Evolutionary conservation across 2,329 filamentous ascomycete genomes (phyloP).

Genomic region (Arthrinium puccinioides): DNA sequence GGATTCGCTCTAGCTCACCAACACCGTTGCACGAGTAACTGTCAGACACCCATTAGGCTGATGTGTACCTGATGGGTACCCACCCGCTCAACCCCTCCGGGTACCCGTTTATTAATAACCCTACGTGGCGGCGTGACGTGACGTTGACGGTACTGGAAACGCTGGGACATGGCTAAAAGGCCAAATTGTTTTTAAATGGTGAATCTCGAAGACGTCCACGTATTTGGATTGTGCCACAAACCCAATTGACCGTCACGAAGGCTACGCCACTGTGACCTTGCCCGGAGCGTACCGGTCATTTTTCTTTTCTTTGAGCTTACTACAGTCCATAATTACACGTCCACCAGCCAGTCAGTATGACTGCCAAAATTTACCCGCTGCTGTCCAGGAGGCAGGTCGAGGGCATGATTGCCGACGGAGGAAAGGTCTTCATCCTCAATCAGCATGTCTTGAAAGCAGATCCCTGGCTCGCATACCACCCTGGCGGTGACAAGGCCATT

Average conservation of each 20-base stretch:
- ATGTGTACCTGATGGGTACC: no score
- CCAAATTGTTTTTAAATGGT: no score
- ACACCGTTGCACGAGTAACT: no score
- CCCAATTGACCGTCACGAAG: background rate
- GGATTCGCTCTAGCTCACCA: no score
- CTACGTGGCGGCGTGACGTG: no score
- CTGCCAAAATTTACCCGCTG: slow-evolving; percentile 31
- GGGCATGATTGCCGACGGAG: slow-evolving; percentile 73
- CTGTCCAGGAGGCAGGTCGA: slow-evolving; percentile 64
- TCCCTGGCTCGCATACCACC: slow-evolving; percentile 82
- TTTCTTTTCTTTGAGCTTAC: no score
- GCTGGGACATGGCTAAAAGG: no score
- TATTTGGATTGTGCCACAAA: background rate
- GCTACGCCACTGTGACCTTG: background rate
- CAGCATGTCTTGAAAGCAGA: slow-evolving; percentile 80
- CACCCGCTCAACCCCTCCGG: no score
- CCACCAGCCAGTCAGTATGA: background rate
- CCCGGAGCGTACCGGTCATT: no score
- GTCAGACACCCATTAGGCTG: no score
- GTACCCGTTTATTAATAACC: no score
- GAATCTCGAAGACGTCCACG: background rate
- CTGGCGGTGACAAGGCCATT: slow-evolving; percentile 86
- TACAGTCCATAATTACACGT: background rate
- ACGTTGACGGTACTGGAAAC: no score
- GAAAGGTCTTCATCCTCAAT: slow-evolving; percentile 73